Evolutionary conservation across 1,139 yeast species (phyloP), one percentile per base, ranked within the genome.

Genomic region (Kodamaea plutei): DNA sequence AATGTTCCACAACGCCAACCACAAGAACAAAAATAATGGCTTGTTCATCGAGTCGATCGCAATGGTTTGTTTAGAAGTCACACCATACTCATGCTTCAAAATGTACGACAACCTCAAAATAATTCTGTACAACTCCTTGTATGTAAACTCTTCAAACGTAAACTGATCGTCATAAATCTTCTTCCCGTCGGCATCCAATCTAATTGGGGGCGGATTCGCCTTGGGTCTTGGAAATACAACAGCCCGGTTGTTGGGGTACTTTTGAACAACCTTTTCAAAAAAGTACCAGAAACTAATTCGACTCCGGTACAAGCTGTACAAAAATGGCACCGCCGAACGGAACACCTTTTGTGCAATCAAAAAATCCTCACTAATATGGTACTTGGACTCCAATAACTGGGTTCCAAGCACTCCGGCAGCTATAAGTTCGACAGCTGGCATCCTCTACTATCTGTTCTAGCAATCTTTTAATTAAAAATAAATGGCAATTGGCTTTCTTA

Each of bases 1-100:
- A 31, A 89, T 67, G 47, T 87, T 84, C 96, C 96, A 88, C 32
- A 84, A 59, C 0, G 96, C 82, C 40, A 84, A 67, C 95, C 96
- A 85, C 26, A 84, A 54, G 34, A 88, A 70, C 15, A 88, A 56
- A 47, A 84, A 85, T 43, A 87, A 64, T 1, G 96, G 95, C 51
- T 82, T 84, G 58, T 89, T 89, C 56, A 84, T 82, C 50, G 79
- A 83, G 47, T 81, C 81, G 31, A 89, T 51, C 0, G 84, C 95
- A 31, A 89, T 76, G n/a, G 79, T 71, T 43, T 84, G 85, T 26
- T 78, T 77, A 8, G 78, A 54, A 15, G 76, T 61, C 22, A 88
- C 75, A 2, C 82, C 81, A 48, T 79, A 79, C 38, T 81, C 77
- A 42, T 72, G 56, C 30, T 64, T 73, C 45, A 89, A 62, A 26